Base-by-base conservation (phyloP, 441 rosid species). In the Hura crepitans region DNA sequence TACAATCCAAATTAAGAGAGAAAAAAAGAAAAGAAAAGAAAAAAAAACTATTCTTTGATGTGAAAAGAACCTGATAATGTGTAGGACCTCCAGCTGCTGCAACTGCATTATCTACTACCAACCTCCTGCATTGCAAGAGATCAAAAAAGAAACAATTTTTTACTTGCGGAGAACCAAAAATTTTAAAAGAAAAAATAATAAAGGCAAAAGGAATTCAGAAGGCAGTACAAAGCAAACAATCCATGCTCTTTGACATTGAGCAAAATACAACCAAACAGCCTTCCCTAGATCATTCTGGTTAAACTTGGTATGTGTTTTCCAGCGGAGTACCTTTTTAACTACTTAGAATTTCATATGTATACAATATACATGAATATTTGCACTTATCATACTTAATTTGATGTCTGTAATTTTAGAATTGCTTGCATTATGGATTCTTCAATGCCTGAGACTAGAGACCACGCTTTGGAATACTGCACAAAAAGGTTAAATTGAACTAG, bases 41-140 rank as follows among this genome's bases (percentile, higher is more conserved):
- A n/a, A n/a, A n/a, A n/a, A n/a, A n/a, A n/a, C n/a, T n/a, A n/a
- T n/a, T n/a, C n/a, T n/a, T n/a, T n/a, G n/a, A n/a, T n/a, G 28
- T 56, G 49, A 62, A 58, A 49, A 22, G 30, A 67, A 91, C 96
- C 90, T 91, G 90, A 65, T 78, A 68, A 46, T 12, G 80, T 23
- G 79, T 76, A 73, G 74, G 74, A 68, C 62, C 71, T 75, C 73
- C 85, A 64, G 77, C 72, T 10, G 79, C 78, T 50, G 81, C 70
- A 47, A 76, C 81, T 30, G 70, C 49, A 35, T 74, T 81, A 64
- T 75, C 80, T 57, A 55, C 75, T 9, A 69, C 75, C 18, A 68
- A 57, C 81, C 87, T 85, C 80, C 91, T 85, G 79, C 75, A 77
- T 51, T 62, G 17, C 35, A 73, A 42, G 46, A 63, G 59, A 39